Evolutionary conservation across 2,329 filamentous ascomycete genomes (phyloP), one percentile per base, ranked within the genome.

Genomic region (Metarhizium guizhouense): DNA sequence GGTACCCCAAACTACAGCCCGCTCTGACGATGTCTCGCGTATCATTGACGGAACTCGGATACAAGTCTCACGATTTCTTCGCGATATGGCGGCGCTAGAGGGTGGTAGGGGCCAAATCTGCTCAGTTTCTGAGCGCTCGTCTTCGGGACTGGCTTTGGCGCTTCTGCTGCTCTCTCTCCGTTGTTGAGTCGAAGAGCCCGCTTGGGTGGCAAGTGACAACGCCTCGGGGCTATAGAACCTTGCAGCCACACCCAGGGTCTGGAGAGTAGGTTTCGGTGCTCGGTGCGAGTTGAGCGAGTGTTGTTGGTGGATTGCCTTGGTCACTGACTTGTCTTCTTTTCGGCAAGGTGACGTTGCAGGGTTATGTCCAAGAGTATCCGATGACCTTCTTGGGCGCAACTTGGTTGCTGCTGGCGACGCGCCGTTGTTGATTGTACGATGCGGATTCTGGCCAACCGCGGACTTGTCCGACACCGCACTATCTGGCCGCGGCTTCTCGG

Each of bases 351-450:
- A 25, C 6, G 47, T 49, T 10, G 25, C 47, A 6, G 49, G 49
- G 6, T 43, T 18, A 6, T n/a, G 42, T 3, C 61, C 61, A n/a
- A 62, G 58, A 1, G 59, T 62, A 20, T 61, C 59, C 1, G 61
- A 62, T 0, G 59, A 61, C 25, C 56, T 56, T 2, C 61, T 56
- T 6, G 59, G 53, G 2, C 56, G 58, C 13, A 57, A 43, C 16
- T 32, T 50, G 6, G 51, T 43, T 40, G 47, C 29, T 20, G 20
- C 48, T 32, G 6, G 29, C 4, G 10, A 47, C 47, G 5, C 38
- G 32, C 6, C 43, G 38, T 32, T 16, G 7, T 7, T 52, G 13
- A 10, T 36, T 14, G 29, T 48, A 18, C 7, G 48, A 1, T 47
- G 50, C 32, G 13, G 40, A 29, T 47, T 18, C 36, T 29, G 8